phyloP scores from a whole-genome alignment of 352 stramenopile species.

The Thalassiosira mediterranea region DNA sequence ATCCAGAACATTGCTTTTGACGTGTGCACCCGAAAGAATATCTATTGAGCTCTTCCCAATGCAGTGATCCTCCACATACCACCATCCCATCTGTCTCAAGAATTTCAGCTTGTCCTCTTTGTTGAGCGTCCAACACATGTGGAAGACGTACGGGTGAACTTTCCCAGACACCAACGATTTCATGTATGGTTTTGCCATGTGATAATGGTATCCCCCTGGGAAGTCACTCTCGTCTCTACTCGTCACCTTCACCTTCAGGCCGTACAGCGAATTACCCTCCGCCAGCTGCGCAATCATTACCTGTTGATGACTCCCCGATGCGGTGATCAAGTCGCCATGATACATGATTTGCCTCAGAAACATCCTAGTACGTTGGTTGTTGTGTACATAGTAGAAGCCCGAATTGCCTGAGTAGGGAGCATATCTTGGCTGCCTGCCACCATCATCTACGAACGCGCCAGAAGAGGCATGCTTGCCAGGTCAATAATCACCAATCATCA shows the following conservation, averaged over 20 bases:
- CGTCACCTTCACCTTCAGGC: constrained; percentile 70
- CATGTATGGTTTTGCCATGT: constrained; percentile 71
- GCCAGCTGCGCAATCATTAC: constrained; percentile 55
- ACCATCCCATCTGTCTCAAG: constrained; percentile 79
- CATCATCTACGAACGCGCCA: too few species aligned
- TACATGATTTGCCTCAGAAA: constrained; percentile 63
- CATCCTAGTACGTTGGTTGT: constrained; percentile 59
- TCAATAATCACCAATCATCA: too few species aligned
- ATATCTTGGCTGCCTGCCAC: constrained; percentile 47
- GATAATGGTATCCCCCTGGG: constrained; percentile 34
- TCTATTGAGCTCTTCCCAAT: constrained; percentile 27
- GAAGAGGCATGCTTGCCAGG: too few species aligned
- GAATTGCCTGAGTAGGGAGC: constrained; percentile 62
- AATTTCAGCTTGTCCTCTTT: constrained; percentile 60
- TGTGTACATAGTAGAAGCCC: constrained; percentile 70
- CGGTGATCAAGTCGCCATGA: constrained; percentile 52
- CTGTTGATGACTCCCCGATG: constrained; percentile 68
- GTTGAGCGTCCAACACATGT: constrained; percentile 84
- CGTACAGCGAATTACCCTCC: constrained; percentile 61
- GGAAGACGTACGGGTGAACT: constrained; percentile 71
- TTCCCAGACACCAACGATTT: constrained; percentile 58
- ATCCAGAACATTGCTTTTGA: constrained; percentile 62
- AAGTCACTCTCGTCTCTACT: constrained; percentile 37
- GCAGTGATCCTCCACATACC: constrained; percentile 78
- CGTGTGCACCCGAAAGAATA: constrained; percentile 49